Base-by-base conservation (phyloP, 2,329 filamentous ascomycete genomes). In the Aspergillus texensis region DNA sequence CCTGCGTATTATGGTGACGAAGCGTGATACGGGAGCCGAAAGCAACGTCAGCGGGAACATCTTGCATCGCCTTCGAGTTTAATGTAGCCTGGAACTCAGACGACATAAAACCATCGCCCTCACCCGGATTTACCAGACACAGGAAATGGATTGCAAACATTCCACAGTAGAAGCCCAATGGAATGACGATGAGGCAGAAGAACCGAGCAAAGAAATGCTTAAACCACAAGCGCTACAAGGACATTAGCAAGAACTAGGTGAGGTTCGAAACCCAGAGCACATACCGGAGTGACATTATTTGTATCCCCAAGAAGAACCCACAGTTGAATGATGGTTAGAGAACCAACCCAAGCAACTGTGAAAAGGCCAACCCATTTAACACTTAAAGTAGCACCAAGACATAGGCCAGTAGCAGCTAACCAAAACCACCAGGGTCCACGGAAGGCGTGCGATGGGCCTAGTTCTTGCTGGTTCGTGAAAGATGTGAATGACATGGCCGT, bases 351-450 rank as follows among this genome's bases (percentile, higher is more conserved):
- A 56, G 94, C 95, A 78, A 97, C 97, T 67, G 95, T 99, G 84
- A 99, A 98, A 58, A 99, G 85, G 57, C 95, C 95, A 74, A 99
- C 95, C 95, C 95, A 99, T 83, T 99, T 99, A 74, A 98, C 94
- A 81, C 94, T 98, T 66, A 90, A 88, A 9, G 95, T 98, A 57
- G 94, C 90, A 66, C 95, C 95, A 57, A 99, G 84, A 43, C 91
- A 91, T 50, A 99, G 82, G 71, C 95, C 95, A 52, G 92, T 96
- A 76, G 92, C 88, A 62, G 86, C 85, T 60, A 99, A 86, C 94
- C 95, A 99, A 82, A 98, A 97, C 95, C 95, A 99, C 95, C 95
- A 99, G 73, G 88, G 90, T 10, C 91, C 86, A 69, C 89, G 84
- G 82, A 99, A 99, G 24, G 95, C 94, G 80, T 93, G 91, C 19